Evolutionary conservation across 805 yeast genomes (phyloP).

Genomic region (Teunomyces atbi): DNA sequence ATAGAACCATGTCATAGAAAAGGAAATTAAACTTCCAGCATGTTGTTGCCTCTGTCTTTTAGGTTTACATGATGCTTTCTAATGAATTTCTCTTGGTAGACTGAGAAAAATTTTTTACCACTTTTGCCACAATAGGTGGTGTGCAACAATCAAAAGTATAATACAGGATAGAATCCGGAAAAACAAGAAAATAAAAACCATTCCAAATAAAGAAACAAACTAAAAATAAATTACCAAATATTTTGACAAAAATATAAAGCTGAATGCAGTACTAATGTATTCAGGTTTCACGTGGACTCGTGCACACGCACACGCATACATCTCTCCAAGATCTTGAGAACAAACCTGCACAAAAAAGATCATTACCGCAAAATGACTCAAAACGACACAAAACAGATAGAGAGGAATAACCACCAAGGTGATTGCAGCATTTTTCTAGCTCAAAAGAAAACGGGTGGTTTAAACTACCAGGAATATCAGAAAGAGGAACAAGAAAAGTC

Average conservation of each 20-base stretch:
- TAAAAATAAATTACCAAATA: too few species aligned
- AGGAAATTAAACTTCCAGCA: background rate
- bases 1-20: background rate
- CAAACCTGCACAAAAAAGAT: background rate
- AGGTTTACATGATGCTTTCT: background rate
- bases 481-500: background rate
- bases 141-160: background rate
- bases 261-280: too few species aligned
- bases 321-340: background rate
- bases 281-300: background rate
- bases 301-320: background rate
- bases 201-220: too few species aligned
- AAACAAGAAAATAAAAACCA: background rate
- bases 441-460: background rate
- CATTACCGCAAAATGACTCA: background rate
- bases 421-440: conserved; percentile 11
- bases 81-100: background rate
- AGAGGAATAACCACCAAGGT: conserved; percentile 16
- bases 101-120: background rate
- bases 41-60: background rate
- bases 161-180: background rate
- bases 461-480: background rate
- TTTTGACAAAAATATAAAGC: too few species aligned
- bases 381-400: background rate
- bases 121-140: background rate